These are phyloP conservation scores for Melastoma malabathricum DNA, from an alignment of 345 rosid genomes.

Conservation along the genomic window DNA sequence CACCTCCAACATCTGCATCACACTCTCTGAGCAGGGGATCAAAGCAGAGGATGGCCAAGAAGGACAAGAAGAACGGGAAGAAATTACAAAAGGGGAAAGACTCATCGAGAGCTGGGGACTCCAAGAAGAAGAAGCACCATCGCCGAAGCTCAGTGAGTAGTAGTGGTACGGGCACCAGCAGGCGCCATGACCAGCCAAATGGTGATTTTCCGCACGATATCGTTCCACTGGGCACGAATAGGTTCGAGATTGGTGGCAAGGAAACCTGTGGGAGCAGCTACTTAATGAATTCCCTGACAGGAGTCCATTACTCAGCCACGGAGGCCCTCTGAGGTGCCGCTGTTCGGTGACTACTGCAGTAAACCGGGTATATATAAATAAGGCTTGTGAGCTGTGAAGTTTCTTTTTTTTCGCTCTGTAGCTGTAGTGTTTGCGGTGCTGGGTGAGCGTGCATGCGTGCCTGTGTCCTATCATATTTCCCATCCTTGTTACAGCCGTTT, in stretches of 20 bases:
- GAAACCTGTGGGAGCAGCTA: slow-evolving; percentile 42
- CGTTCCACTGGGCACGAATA: slow-evolving; percentile 10
- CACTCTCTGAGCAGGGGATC: slow-evolving; percentile 40
- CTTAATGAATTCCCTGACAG: slow-evolving; percentile 22
- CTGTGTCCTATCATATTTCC: too few relatives aligned
- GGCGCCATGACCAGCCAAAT: slow-evolving; percentile 12
- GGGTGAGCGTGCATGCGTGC: too few relatives aligned
- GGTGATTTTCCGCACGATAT: slow-evolving; percentile 10
- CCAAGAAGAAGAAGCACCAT: slow-evolving; percentile 45
- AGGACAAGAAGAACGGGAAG: slow-evolving; percentile 52
- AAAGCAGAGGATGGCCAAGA: slow-evolving; percentile 45
- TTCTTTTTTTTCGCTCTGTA: too few relatives aligned
- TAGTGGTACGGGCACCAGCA: slow-evolving; percentile 12
- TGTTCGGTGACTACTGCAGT: not conserved
- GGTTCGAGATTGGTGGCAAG: slow-evolving; percentile 22
- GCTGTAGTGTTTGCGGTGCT: too few relatives aligned
- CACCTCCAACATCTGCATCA: slow-evolving; percentile 52
- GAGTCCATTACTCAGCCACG: slow-evolving; percentile 36
- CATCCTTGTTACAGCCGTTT: too few relatives aligned
- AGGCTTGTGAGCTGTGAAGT: too few relatives aligned
- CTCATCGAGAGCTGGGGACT: slow-evolving; percentile 23
- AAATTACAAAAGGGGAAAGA: slow-evolving; percentile 47
- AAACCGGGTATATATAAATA: not conserved
- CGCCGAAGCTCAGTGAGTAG: slow-evolving; percentile 22
- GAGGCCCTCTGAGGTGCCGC: slow-evolving; percentile 33